Evolutionary conservation across 2,329 filamentous ascomycete genomes (phyloP), one percentile per base, ranked within the genome.

Genomic region (Colletotrichum truncatum): DNA sequence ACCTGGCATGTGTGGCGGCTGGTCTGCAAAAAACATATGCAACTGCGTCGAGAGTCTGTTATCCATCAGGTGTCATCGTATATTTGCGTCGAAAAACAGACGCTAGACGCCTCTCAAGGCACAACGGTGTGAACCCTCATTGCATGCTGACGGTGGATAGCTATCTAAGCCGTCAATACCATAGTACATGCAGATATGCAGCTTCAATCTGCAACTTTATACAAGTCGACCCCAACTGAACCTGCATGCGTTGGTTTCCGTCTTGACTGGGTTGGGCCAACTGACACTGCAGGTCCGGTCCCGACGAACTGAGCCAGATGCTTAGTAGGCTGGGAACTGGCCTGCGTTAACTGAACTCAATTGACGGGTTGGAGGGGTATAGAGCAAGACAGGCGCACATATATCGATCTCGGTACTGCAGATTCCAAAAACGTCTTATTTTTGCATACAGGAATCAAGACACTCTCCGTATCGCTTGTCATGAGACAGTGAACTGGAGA

Each of bases 171-270:
- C 55, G 32, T 30, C 38, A 11, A 28, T n/a, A n/a, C n/a, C n/a
- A n/a, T n/a, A n/a, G n/a, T n/a, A 51, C 46, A 58, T 45, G 30
- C 53, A 56, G 49, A 38, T 34, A 49, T 65, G 49, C 55, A 65
- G 53, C 48, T 49, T 49, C 41, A 10, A 32, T 41, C 48, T 51
- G 62, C 56, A 60, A 18, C 23, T 54, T 39, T 12, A 25, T 28
- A 28, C 56, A 26, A 21, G 32, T n/a, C 45, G 39, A 45, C 16
- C 48, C 62, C 52, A 56, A 34, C 30, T 26, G 55, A 48, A 28
- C 23, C 49, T 39, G 38, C 62, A 43, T 61, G 56, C 62, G 51
- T 56, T 51, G 56, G 41, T 49, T 60, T 49, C 41, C 51, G 57
- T 41, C 28, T 41, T 30, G 55, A 55, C 49, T 56, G 34, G 48